Evolutionary conservation across 306 rosid species (phyloP).

Genomic region (Lathyrus tuberosus): DNA sequence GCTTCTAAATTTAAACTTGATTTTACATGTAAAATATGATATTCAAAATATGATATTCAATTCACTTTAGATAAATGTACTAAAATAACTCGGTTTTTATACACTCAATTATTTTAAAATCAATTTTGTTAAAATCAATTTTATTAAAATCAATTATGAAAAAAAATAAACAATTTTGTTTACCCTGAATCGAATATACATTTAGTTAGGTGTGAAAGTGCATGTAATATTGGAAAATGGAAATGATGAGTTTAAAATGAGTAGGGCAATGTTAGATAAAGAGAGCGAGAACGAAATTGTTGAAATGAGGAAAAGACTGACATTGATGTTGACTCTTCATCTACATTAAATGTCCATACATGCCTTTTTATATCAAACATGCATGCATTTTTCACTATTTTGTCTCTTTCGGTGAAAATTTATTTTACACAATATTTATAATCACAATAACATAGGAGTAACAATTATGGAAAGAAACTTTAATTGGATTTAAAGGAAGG

Average conservation of each 20-base stretch:
- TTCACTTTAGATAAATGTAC: too few species aligned
- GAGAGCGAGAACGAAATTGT: slow-evolving; percentile 1
- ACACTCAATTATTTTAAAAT: too few species aligned
- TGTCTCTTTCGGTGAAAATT: neutral
- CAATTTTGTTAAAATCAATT: too few species aligned
- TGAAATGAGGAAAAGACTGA: neutral
- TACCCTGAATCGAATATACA: too few species aligned
- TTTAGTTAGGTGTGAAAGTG: neutral
- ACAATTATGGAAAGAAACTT: neutral
- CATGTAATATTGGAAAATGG: neutral
- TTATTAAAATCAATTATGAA: too few species aligned
- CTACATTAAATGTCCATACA: slow-evolving; percentile 5
- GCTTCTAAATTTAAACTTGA: too few species aligned
- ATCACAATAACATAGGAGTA: neutral
- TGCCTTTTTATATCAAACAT: neutral
- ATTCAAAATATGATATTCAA: too few species aligned
- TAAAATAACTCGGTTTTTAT: too few species aligned
- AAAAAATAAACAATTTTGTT: too few species aligned
- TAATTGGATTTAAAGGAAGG: neutral
- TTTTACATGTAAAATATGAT: too few species aligned
- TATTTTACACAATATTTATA: neutral
- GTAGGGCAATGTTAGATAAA: neutral
- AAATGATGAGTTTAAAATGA: neutral
- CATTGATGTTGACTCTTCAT: slow-evolving; percentile 19
- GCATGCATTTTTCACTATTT: neutral